Percentiles rank a stretch among this genome's conserved stretches.
These are phyloP conservation scores for Termitomyces sp. DNA, from an alignment of 768 basidiomycete genomes.

Conservation along the genomic window DNA sequence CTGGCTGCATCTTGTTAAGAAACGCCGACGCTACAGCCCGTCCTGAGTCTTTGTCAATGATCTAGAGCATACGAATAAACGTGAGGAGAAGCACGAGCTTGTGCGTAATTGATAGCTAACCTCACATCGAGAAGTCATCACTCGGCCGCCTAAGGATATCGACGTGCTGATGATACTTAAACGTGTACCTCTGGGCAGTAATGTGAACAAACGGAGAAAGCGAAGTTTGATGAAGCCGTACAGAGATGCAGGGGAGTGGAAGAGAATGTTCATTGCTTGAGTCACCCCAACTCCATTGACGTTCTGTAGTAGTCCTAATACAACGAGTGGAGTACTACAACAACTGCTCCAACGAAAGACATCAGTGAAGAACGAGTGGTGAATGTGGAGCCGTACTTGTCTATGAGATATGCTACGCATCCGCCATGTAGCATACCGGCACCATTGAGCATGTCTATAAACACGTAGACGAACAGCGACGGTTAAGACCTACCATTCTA, in stretches of 20 bases:
- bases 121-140: constrained; percentile 73
- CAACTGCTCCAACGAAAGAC: constrained; percentile 36
- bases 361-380: neutral
- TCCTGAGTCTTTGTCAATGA: constrained; percentile 57
- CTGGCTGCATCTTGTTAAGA: constrained; percentile 74
- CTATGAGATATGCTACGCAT: constrained; percentile 69
- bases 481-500: constrained; percentile 5
- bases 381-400: constrained; percentile 49
- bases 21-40: constrained; percentile 63
- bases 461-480: neutral
- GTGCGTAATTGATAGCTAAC: constrained; percentile 32
- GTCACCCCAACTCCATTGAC: constrained; percentile 75
- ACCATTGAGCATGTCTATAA: constrained; percentile 68
- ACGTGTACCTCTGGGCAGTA: constrained; percentile 45
- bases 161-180: constrained; percentile 63
- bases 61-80: constrained; percentile 29
- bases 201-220: constrained; percentile 8
- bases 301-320: constrained; percentile 56
- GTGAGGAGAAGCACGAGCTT: constrained; percentile 4
- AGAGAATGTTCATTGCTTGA: constrained; percentile 65
- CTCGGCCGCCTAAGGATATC: constrained; percentile 61
- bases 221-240: constrained; percentile 30
- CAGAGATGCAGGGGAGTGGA: constrained; percentile 66
- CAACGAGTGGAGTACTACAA: constrained; percentile 65
- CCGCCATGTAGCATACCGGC: constrained; percentile 78